Percentiles rank a stretch among this genome's conserved stretches.
Conservation (phyloP, 306 rosid genomes). For the Begonia peltatifolia region DNA sequence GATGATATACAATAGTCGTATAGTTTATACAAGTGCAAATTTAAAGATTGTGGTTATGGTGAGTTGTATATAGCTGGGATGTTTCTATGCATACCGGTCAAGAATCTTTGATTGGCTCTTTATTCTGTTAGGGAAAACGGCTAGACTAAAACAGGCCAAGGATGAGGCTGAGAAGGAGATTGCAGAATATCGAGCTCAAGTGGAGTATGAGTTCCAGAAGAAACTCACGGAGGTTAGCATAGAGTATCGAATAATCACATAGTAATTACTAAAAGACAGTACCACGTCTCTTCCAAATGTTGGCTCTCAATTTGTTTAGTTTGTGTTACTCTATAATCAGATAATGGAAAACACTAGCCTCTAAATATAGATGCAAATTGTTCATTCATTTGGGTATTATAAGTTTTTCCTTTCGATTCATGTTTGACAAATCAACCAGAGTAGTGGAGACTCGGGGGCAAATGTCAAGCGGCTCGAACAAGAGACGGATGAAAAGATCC, state of each 20-base stretch:
- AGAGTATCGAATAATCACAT: not conserved
- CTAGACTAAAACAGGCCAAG: conserved; percentile 89
- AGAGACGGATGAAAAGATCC: conserved; percentile 62
- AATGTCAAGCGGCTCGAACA: conserved; percentile 84
- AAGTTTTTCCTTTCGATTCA: not conserved
- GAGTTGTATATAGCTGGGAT: no score
- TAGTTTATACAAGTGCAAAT: no score
- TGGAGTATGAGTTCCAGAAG: conserved; percentile 69
- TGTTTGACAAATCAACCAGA: conserved; percentile 22
- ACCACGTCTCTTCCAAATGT: no score
- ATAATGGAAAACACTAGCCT: no score
- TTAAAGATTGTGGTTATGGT: no score
- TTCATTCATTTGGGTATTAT: no score
- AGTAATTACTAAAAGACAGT: no score
- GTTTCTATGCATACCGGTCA: no score
- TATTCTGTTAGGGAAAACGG: conserved; percentile 50
- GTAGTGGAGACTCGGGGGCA: conserved; percentile 94
- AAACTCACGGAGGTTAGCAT: conserved; percentile 51
- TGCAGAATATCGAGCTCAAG: conserved; percentile 64
- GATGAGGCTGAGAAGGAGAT: conserved; percentile 88
- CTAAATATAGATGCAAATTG: no score
- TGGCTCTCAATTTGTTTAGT: no score
- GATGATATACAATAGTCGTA: no score
- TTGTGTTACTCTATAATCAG: no score
- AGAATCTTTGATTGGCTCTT: not conserved